Base-by-base conservation (phyloP, 2,329 filamentous ascomycete species). In the Alternaria conjuncta region DNA sequence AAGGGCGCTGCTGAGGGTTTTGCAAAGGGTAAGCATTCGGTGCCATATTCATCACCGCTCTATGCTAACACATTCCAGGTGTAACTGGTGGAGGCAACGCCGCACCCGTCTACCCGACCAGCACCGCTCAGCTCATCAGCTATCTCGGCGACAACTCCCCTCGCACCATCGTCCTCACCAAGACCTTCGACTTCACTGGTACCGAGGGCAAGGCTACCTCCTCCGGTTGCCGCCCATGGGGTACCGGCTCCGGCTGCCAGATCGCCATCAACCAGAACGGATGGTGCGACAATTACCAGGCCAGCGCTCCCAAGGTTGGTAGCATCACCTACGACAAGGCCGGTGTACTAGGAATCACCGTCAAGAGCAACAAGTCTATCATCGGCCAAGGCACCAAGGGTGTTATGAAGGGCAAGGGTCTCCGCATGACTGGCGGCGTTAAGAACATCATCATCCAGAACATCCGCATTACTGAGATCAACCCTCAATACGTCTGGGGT, bases 131-230 rank as follows among this genome's bases (percentile, higher is more conserved):
- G 83, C 84, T 90, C 50, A 84, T 86, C 75, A 83, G 81, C 43
- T 90, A 89, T 79, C 84, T 90, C 6, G 81, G 82, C 9, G 87
- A 89, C 75, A 79, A 77, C 58, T 75, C 80, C 20, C 71, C 88
- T 12, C 84, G 87, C 23, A 84, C 86, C 63, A 89, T 90, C 69
- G 82, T 90, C 58, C 80, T 90, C 26, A 83, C 84, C 73, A 86
- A 87, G 71, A 76, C 76, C 50, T 85, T 85, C 72, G 84, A 87
- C 80, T 89, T 88, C 81, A 84, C 80, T 30, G 83, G 82, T 41
- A 83, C 82, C 11, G 87, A 89, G 75, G 87, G 87, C 43, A 84
- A 81, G 4, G 81, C 80, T 30, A 86, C 81, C 26, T 83, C 76
- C 44, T 83, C 81, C 15, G 88, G 88, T 21, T 90, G 88, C 70